phyloP scores from a whole-genome alignment of 2,329 filamentous ascomycete species.

The Cercospora sp. region DNA sequence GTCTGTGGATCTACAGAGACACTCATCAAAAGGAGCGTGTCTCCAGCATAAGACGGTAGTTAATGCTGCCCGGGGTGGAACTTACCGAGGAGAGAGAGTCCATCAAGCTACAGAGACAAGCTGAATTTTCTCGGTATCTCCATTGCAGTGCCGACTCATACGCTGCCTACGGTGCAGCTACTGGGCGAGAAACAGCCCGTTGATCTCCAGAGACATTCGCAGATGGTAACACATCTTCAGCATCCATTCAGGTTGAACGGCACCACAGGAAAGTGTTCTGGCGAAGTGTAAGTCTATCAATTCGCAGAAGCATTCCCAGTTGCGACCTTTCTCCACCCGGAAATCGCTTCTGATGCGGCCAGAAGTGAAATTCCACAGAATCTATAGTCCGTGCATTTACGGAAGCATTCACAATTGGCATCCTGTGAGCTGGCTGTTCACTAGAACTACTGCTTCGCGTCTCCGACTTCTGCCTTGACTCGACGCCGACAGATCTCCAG shows the following conservation, averaged over 20 bases:
- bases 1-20: background rate
- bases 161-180: background rate
- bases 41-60: background rate
- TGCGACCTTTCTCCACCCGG: background rate
- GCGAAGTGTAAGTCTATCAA: background rate
- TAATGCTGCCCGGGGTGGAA: background rate
- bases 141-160: rapidly evolving
- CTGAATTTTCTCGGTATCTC: background rate
- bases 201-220: background rate
- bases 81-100: background rate
- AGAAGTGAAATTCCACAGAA: background rate
- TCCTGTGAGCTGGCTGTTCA: too few relatives aligned
- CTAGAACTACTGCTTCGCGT: background rate
- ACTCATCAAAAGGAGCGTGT: background rate
- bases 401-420: background rate
- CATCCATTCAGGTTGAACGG: background rate
- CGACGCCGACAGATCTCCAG: background rate
- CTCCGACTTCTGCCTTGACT: background rate
- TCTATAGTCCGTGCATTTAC: background rate
- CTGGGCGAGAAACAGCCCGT: background rate
- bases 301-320: background rate
- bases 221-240: background rate
- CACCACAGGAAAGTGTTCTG: background rate
- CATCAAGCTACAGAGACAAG: background rate
- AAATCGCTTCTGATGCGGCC: background rate